Conservation (phyloP, 257 asterid species). For the Handroanthus guayacan region DNA sequence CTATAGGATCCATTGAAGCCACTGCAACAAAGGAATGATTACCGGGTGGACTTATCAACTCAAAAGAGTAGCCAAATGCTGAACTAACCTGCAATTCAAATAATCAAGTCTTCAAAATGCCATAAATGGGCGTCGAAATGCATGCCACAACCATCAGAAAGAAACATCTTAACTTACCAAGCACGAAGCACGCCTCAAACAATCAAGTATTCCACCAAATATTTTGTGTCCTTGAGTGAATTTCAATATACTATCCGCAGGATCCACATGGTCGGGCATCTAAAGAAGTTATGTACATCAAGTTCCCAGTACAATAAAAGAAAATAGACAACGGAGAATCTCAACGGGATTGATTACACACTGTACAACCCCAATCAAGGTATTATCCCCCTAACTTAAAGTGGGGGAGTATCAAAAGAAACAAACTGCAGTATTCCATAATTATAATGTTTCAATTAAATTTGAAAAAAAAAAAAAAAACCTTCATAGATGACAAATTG, state of each 20-base stretch:
- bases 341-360: conserved; percentile 3
- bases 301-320: conserved; percentile 24
- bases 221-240: conserved; percentile 30
- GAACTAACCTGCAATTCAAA: conserved; percentile 48
- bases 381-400: conserved; percentile 11
- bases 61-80: conserved; percentile 44
- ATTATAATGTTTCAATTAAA: background rate
- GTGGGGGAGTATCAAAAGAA: background rate
- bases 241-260: conserved; percentile 35
- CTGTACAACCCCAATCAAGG: conserved; percentile 16
- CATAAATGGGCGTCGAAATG: conserved; percentile 5
- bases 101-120: conserved; percentile 32
- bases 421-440: conserved; percentile 22
- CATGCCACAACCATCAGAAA: conserved; percentile 25
- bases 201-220: conserved; percentile 43
- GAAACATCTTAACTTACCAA: conserved; percentile 46
- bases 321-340: conserved; percentile 21
- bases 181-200: conserved; percentile 43
- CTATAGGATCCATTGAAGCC: conserved; percentile 64
- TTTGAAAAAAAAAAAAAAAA: background rate
- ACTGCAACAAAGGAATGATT: conserved; percentile 46
- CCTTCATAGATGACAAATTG: conserved; percentile 17
- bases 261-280: conserved; percentile 56
- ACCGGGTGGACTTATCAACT: conserved; percentile 36
- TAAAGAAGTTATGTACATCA: conserved; percentile 39